Base-by-base conservation (phyloP, 2,329 filamentous ascomycete genomes). In the Cordyceps tenuipes region DNA sequence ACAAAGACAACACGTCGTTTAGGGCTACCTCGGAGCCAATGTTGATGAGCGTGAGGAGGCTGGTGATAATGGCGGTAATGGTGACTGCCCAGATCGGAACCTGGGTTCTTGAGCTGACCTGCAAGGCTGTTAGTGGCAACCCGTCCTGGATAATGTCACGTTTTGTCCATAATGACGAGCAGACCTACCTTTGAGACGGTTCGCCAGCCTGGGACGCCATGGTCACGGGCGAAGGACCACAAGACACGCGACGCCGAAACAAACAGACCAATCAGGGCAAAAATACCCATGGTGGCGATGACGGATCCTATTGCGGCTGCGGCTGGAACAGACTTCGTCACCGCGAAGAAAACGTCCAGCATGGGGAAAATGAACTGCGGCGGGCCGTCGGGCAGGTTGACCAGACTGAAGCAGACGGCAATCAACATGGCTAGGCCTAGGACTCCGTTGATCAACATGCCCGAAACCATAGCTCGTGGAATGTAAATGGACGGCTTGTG, bases 221-320 rank as follows among this genome's bases (percentile, higher is more conserved):
- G 69, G 10, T 73, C 71, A 3, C 71, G 68, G 1, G 71, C 66
- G 64, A 84, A 84, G 0, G 82, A 79, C 79, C 79, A 84, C 13
- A 81, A 76, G 58, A 83, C 77, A 15, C 82, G 77, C 0, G 82
- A 84, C 0, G 82, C 81, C 0, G 84, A 81, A 1, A 79, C 81
- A 0, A 85, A 76, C 60, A 82, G 79, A 1, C 78, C 79, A 23
- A 82, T 78, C 8, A 76, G 79, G 44, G 77, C 77, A 29, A 75
- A 79, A 1, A 76, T 75, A 4, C 77, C 70, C 29, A 81, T 76
- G n/a, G 81, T 68, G 3, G 81, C 72, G 5, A 83, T 69, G 26
- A 84, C 74, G 7, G 74, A 68, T 0, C 76, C 73, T 76, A 84
- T 81, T 26, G 78, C 75, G 2, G 76, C 76, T 0, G 81, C 76